Conservation (phyloP, 306 rosid species). For the Cyclanthera cordifolia region DNA sequence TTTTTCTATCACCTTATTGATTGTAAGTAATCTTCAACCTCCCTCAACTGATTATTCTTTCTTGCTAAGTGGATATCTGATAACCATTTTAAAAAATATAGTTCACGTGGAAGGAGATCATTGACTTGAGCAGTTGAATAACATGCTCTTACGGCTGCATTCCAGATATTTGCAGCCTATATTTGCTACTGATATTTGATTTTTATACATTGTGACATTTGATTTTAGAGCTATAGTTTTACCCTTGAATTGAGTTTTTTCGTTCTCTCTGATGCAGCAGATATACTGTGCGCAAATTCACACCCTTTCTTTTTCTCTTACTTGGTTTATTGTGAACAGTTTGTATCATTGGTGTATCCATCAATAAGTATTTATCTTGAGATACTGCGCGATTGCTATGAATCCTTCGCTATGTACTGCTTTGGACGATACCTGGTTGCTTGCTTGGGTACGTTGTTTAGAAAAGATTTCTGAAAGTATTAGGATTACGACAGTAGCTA, state of each 20-base stretch:
- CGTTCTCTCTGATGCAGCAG: not conserved
- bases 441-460: constrained; percentile 51
- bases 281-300: constrained; percentile 8
- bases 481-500: not conserved
- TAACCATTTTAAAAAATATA: not conserved
- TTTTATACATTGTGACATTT: not conserved
- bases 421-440: constrained; percentile 97
- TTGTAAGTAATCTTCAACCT: not conserved
- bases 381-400: constrained; percentile 90
- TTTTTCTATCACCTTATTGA: not conserved
- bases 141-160: not conserved
- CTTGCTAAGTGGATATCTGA: not conserved
- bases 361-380: constrained; percentile 70
- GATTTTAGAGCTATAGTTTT: not conserved
- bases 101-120: not conserved
- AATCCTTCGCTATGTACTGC: constrained; percentile 99
- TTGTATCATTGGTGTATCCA: constrained; percentile 72
- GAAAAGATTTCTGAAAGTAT: not conserved
- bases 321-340: constrained; percentile 30
- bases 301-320: constrained; percentile 9
- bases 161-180: not conserved
- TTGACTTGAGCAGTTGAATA: constrained; percentile 4
- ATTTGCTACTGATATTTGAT: not conserved
- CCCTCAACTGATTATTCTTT: constrained; percentile 2
- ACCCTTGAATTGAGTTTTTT: not conserved